Evolutionary conservation across 805 yeast species (phyloP).

Genomic region (Kluyveromyces aestuarii): DNA sequence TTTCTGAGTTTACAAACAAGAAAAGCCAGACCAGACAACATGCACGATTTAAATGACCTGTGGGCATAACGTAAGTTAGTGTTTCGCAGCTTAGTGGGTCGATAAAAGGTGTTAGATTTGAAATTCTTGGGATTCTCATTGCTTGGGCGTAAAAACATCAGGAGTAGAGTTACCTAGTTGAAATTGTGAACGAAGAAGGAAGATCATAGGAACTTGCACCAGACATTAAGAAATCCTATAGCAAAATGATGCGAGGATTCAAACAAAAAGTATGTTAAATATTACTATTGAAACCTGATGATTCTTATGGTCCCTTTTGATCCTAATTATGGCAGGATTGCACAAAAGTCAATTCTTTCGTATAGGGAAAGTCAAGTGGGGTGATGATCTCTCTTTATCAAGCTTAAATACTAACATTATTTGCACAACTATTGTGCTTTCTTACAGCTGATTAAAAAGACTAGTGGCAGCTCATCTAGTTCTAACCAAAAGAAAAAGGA

Average conservation of each 20-base stretch:
- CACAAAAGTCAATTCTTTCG: neutral
- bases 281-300: neutral
- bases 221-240: neutral
- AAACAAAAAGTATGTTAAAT: slow-evolving; percentile 43
- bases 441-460: slow-evolving; percentile 27
- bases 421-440: slow-evolving; percentile 13
- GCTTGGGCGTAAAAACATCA: neutral
- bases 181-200: neutral
- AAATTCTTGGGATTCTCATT: too few species aligned
- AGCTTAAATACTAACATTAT: slow-evolving; percentile 6
- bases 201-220: neutral
- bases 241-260: slow-evolving; percentile 66
- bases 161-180: neutral
- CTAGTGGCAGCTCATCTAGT: slow-evolving; percentile 27
- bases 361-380: neutral
- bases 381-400: neutral
- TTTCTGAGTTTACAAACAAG: neutral
- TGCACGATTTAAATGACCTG: too few species aligned
- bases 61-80: too few species aligned
- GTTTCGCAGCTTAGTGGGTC: neutral
- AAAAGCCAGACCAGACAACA: neutral
- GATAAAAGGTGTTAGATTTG: neutral
- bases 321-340: neutral
- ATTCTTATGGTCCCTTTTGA: neutral
- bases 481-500: slow-evolving; percentile 33